phyloP scores from a whole-genome alignment of 2,329 filamentous ascomycete genomes.

The Zasmidium cellare region DNA sequence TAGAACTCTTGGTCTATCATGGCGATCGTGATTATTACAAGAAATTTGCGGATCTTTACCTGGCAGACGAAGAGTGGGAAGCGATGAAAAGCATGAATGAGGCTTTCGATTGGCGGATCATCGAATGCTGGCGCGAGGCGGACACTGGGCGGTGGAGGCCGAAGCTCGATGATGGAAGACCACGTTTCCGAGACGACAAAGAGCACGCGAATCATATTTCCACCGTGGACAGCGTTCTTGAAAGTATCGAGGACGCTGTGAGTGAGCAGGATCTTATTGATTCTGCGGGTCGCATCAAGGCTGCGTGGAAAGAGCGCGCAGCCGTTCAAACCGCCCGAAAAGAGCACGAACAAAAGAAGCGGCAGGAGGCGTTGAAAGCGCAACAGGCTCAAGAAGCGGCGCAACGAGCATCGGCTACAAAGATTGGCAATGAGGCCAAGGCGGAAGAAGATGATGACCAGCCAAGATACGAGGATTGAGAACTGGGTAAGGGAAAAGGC shows the following conservation, averaged over 20 bases:
- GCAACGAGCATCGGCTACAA: constrained; percentile 11
- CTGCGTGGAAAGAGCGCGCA: constrained; percentile 71
- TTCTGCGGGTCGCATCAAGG: constrained; percentile 69
- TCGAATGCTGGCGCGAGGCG: constrained; percentile 84
- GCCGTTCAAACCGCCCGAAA: constrained; percentile 11
- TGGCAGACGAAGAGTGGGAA: constrained; percentile 82
- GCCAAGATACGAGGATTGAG: constrained; percentile 26
- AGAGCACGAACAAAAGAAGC: constrained; percentile 17
- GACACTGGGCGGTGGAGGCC: constrained; percentile 73
- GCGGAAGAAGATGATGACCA: constrained; percentile 23
- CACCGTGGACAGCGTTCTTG: constrained; percentile 81
- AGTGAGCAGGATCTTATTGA: constrained; percentile 76
- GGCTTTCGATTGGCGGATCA: constrained; percentile 80
- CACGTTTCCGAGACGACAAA: constrained; percentile 92
- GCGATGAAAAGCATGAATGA: constrained; percentile 70
- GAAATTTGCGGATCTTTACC: constrained; percentile 56
- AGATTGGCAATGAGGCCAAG: constrained; percentile 3
- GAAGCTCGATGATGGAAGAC: constrained; percentile 50
- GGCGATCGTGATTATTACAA: constrained; percentile 66
- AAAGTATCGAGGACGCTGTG: constrained; percentile 85
- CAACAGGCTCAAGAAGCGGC: constrained; percentile 15
- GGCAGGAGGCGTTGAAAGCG: constrained; percentile 15
- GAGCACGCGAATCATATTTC: constrained; percentile 82
- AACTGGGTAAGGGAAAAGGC: neutral
- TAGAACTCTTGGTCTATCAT: constrained; percentile 70